Evolutionary conservation across 176 grass and related monocot species (phyloP).

Genomic region (Rhynchospora tenuis): DNA sequence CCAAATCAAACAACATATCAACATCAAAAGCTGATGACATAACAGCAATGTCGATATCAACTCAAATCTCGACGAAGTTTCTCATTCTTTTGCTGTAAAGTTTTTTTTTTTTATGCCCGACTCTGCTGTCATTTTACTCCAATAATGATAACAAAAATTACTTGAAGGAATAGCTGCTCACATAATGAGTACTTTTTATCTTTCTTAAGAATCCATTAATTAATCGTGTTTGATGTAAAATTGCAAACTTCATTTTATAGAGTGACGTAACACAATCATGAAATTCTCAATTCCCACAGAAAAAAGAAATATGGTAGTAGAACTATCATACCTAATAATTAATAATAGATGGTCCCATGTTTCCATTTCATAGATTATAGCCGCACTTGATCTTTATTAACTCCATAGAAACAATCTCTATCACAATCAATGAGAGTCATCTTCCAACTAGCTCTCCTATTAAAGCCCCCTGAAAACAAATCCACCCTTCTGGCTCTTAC

Average conservation of each 20-base stretch:
- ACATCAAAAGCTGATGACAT: not conserved
- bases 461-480: not conserved
- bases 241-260: not conserved
- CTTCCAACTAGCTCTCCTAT: not conserved
- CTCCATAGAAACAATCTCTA: conserved; percentile 10
- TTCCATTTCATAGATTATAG: not conserved
- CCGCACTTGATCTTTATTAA: not conserved
- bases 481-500: not conserved
- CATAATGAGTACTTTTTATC: not conserved
- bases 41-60: not conserved
- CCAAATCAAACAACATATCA: not conserved
- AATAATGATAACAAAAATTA: not conserved
- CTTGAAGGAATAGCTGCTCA: not conserved
- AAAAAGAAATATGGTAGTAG: not conserved
- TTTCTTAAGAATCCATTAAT: not conserved
- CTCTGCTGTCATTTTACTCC: not conserved
- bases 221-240: not conserved
- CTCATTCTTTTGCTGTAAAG: not conserved
- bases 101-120: not conserved
- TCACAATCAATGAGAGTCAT: conserved; percentile 3
- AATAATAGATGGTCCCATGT: not conserved
- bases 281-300: not conserved
- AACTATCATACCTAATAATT: not conserved
- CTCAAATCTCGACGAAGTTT: not conserved
- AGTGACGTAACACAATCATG: not conserved